A percentile compares a stretch with the other conserved stretches of the same genome.
Evolutionary conservation across 495 filamentous ascomycete species (phyloP).

Genomic region (Penicillium angulare): DNA sequence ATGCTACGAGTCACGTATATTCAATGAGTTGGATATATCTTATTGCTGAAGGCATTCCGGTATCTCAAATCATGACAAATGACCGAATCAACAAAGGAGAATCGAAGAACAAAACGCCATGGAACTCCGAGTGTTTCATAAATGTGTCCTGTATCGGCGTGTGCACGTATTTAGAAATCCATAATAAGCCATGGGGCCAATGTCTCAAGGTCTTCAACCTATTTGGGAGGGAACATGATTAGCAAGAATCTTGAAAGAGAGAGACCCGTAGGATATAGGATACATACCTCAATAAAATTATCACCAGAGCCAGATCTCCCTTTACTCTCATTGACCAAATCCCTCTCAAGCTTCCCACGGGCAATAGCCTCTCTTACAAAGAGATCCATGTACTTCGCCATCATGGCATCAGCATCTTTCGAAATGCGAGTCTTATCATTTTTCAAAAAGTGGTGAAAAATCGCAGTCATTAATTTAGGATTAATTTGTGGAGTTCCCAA

Average conservation of each 20-base stretch:
- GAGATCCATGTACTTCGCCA: constrained; percentile 85
- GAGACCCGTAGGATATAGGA: too few species aligned
- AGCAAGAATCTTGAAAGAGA: not conserved
- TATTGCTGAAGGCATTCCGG: not conserved
- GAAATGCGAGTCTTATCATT: constrained; percentile 68
- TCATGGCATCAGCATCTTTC: constrained; percentile 72
- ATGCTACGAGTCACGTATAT: constrained; percentile 18
- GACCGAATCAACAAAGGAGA: constrained; percentile 1
- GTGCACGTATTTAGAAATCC: constrained; percentile 61
- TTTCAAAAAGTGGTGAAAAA: constrained; percentile 79
- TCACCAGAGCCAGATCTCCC: constrained; percentile 37
- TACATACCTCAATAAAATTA: constrained; percentile 72
- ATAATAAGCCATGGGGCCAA: constrained; percentile 83
- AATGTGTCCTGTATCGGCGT: not conserved
- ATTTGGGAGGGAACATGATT: not conserved
- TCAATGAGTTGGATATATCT: not conserved
- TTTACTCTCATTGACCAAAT: constrained; percentile 33
- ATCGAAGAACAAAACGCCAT: constrained; percentile 12
- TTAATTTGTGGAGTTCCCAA: constrained; percentile 60
- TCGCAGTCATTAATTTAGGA: constrained; percentile 64
- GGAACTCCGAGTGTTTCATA: not conserved
- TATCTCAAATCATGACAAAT: constrained; percentile 15
- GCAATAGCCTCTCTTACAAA: constrained; percentile 93
- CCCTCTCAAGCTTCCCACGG: constrained; percentile 68
- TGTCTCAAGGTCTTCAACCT: constrained; percentile 79